Evolutionary conservation across 2,329 filamentous ascomycete species (phyloP).

Genomic region (Sporothrix brasiliensis): DNA sequence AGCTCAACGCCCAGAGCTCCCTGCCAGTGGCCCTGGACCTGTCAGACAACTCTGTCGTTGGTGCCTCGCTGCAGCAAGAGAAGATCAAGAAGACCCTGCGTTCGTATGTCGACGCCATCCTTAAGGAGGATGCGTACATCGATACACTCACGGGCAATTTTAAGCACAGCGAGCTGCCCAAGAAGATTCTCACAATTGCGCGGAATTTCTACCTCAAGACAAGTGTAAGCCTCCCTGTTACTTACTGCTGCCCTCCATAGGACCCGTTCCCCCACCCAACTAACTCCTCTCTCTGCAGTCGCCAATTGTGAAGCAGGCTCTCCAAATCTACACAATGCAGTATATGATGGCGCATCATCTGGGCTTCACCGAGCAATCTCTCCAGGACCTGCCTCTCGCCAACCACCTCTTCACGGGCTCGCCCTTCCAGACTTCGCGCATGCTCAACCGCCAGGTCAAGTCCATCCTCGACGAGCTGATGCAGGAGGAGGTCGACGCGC

Average conservation of each 20-base stretch:
- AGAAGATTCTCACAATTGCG: conserved; percentile 52
- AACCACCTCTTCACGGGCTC: conserved; percentile 51
- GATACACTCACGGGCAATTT: conserved; percentile 55
- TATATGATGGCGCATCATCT: conserved; percentile 61
- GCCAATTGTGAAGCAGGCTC: conserved; percentile 55
- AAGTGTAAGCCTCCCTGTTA: conserved; percentile 42
- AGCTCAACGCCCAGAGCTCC: conserved; percentile 49
- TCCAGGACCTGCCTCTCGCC: conserved; percentile 48
- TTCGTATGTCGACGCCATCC: conserved; percentile 54
- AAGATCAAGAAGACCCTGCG: conserved; percentile 49
- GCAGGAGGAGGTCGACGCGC: conserved; percentile 53
- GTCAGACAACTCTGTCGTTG: conserved; percentile 44
- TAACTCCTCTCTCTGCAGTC: conserved; percentile 42
- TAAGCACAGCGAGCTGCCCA: conserved; percentile 51
- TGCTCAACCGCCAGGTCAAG: conserved; percentile 61
- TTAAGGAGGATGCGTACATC: conserved; percentile 53
- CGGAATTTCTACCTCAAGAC: conserved; percentile 53
- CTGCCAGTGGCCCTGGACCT: conserved; percentile 57
- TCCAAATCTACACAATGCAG: conserved; percentile 60
- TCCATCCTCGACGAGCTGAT: conserved; percentile 59
- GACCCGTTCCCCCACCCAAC: background rate
- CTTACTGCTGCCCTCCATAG: no score
- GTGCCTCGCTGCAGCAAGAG: conserved; percentile 48
- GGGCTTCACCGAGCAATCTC: conserved; percentile 52
- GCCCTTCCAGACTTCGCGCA: conserved; percentile 54